Evolutionary conservation across 225 moss, liverwort and hornwort genomes (phyloP).

Genomic region (Sphagnum tenellum): DNA sequence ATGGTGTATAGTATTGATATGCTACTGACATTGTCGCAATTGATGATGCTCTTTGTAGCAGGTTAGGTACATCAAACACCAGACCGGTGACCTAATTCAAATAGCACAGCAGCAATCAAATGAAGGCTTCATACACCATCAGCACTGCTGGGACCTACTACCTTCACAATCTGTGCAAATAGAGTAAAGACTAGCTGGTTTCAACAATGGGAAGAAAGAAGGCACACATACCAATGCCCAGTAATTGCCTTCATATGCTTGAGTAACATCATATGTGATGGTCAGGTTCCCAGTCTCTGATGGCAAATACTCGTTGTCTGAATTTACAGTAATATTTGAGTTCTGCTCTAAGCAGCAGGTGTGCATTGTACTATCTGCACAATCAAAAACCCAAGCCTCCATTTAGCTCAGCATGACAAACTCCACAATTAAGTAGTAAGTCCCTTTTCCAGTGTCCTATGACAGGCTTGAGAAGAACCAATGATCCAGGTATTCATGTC

Average conservation of each 20-base stretch:
- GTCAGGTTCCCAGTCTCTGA: constrained; percentile 46
- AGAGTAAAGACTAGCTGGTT: not conserved
- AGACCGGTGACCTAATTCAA: not conserved
- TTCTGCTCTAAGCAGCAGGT: constrained; percentile 64
- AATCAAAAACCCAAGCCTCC: not conserved
- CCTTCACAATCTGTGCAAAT: too few species aligned
- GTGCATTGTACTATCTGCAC: constrained; percentile 54
- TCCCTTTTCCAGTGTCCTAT: not conserved
- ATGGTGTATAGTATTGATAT: too few species aligned
- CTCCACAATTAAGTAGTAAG: not conserved
- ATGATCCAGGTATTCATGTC: too few species aligned
- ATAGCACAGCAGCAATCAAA: too few species aligned
- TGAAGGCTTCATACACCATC: too few species aligned
- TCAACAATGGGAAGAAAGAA: not conserved
- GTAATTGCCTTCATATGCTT: constrained; percentile 32
- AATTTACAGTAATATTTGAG: constrained; percentile 10
- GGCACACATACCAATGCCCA: constrained; percentile 18
- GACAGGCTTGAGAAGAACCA: too few species aligned
- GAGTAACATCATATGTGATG: constrained; percentile 55
- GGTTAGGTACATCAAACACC: too few species aligned
- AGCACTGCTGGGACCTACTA: too few species aligned
- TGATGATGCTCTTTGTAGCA: too few species aligned
- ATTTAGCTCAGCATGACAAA: too few species aligned
- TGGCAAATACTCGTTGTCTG: constrained; percentile 13
- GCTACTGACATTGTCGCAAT: too few species aligned